These are phyloP conservation scores for Antitrichia curtipendula DNA, from an alignment of 225 moss, liverwort and hornwort species.

Conservation along the genomic window DNA sequence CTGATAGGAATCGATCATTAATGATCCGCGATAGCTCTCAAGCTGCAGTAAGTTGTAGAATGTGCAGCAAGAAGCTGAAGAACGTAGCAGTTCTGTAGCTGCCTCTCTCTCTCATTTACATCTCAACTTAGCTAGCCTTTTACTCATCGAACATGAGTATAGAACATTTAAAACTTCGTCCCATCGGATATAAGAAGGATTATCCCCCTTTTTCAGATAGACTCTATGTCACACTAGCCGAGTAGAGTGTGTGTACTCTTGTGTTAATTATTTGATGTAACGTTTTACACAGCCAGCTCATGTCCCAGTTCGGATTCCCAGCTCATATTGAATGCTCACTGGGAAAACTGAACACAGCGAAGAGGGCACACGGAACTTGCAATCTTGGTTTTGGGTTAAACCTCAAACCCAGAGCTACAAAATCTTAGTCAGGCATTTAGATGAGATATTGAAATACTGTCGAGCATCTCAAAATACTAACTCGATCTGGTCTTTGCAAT, in stretches of 20 bases:
- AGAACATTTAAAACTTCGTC: not conserved
- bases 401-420: not conserved
- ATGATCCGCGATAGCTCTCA: not conserved
- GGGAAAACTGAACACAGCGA: not conserved
- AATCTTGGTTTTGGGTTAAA: not conserved
- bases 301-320: not conserved
- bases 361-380: not conserved
- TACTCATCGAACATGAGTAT: not conserved
- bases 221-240: not conserved
- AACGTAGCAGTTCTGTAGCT: not conserved
- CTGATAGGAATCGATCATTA: not conserved
- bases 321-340: not conserved
- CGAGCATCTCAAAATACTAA: not conserved
- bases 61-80: not conserved
- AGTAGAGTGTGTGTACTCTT: not conserved
- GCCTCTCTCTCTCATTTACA: not conserved
- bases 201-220: not conserved
- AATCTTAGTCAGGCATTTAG: not conserved
- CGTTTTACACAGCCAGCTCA: not conserved
- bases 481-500: not conserved
- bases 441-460: not conserved
- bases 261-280: not conserved
- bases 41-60: not conserved
- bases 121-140: not conserved
- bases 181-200: not conserved